Evolutionary conservation across 2,329 filamentous ascomycete species (phyloP), one percentile per base, ranked within the genome.

Genomic region (Fusarium tuaranense): DNA sequence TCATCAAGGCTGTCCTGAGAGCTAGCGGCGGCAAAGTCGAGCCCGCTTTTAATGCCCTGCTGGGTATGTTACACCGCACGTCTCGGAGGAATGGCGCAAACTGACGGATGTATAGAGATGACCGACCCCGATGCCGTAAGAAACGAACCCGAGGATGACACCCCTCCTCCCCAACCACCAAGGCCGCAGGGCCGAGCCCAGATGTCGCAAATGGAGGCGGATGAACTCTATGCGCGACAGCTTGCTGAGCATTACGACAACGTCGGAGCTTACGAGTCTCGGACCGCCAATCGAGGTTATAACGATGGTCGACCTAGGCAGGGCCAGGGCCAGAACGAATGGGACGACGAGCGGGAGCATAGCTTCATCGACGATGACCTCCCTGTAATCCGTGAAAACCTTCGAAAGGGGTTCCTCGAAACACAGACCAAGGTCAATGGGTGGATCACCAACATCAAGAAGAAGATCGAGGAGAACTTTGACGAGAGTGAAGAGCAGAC

Each of bases 321-420:
- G 80, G 83, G 80, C 16, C 85, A 80, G 80, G 83, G 80, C 18
- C 53, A 72, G 69, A 69, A 78, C 18, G 65, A 61, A 34, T 74
- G 62, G 65, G 76, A 91, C 41, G 91, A 91, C 16, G 92, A 94
- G 60, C 90, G 90, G 58, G 95, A 98, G 78, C 93, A 93, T 80
- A 98, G 91, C 86, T 99, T 99, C 83, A 91, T 98, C 77, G 97
- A 99, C 78, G 97, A 99, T 79, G 97, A 99, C 77, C 89, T 99
- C 16, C 96, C 97, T 2, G 92, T 96, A 60, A 98, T 99, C 80
- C 92, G 92, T 76, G 95, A 98, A 81, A 98, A 97, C 80, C 90
- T 99, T 77, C 93, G 93, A 81, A 97, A 98, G 85, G 97, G 97
- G 5, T 99, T 99, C 84, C 80, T 95, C 65, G 95, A 99, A 80